Evolutionary conservation across 257 asterid species (phyloP), one percentile per base, ranked within the genome.

Genomic region (Paulownia fortunei): DNA sequence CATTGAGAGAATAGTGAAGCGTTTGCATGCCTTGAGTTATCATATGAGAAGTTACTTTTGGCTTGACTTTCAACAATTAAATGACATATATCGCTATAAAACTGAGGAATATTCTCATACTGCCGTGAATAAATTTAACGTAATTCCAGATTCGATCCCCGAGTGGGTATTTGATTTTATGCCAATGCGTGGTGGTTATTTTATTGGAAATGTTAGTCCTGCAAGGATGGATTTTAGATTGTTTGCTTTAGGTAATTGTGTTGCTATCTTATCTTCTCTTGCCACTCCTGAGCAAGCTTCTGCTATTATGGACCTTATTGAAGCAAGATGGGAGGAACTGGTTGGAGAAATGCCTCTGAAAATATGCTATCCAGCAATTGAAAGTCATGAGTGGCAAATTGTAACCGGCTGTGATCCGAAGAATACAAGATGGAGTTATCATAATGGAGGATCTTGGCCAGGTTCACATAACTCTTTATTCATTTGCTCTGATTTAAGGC

Each of bases 371-470:
- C 97, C 97, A 2, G 92, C 94, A 26, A 79, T 89, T 12, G 97
- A 91, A 79, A 84, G 80, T 74, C 94, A 91, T 41, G 97, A 91
- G 27, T 91, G 97, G 94, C 79, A 79, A 65, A 87, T 85, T 16
- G 88, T 85, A 13, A 91, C 94, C 6, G 94, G 97, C 9, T 89
- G 93, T 78, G 97, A 91, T 81, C 97, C 97, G 1, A 91, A 91
- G 83, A 91, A 91, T 69, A 91, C 93, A 1, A 83, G 97, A 76
- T 91, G 94, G 97, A 91, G 97, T 79, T 91, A 91, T 87, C 97
- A 91, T 68, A 91, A 91, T 47, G 97, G 97, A 79, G 97, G 97
- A 42, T 89, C 97, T 79, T 91, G 97, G 97, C 97, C 97, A 87
- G 97, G 97, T 91, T 79, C 30, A 6, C 2, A 12, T 30, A 24